Base-by-base conservation (phyloP, 2,329 filamentous ascomycete genomes). In the Talaromyces verruculosus region DNA sequence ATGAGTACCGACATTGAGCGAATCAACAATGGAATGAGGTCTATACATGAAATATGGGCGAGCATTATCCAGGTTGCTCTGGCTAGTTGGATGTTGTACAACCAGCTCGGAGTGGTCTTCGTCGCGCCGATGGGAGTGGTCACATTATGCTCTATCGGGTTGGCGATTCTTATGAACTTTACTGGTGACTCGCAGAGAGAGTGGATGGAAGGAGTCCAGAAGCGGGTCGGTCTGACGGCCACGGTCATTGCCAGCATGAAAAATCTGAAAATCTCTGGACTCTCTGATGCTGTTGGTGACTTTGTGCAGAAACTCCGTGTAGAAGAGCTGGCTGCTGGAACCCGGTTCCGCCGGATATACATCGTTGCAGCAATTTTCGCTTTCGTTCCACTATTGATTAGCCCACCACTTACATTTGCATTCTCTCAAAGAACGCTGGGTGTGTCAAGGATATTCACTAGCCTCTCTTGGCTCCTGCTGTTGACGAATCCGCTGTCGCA, bases 211-310 rank as follows among this genome's bases (percentile, higher is more conserved):
- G 45, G 35, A 25, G 45, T 65, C 39, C 58, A 65, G n/a, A 62
- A 65, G 45, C 58, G 64, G 5, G 45, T 65, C 4, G 57, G 64
- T 17, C 35, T 62, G 28, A 39, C 15, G 35, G 33, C 61, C 57
- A 73, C 78, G 3, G 80, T 83, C 67, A 74, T 85, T 0, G 78
- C 77, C 5, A 80, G 78, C 22, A 84, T 86, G 74, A 85, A 84
- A 68, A 80, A 79, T n/a, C 76, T 85, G 62, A 85, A 84, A 67
- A 79, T 85, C 59, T 76, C 81, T 0, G 84, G 83, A 0, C 71
- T 85, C 5, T 80, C 77, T 35, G 72, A 78, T 13, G 76, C 76
- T 3, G 69, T 83, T 3, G 74, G 76, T 64, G 72, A 70, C 7
- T 74, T 73, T 15, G 71, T 82, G 5, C 77, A 81, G 55, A 72